Conservation (phyloP, 768 basidiomycete species). For the Galerina sulciceps region DNA sequence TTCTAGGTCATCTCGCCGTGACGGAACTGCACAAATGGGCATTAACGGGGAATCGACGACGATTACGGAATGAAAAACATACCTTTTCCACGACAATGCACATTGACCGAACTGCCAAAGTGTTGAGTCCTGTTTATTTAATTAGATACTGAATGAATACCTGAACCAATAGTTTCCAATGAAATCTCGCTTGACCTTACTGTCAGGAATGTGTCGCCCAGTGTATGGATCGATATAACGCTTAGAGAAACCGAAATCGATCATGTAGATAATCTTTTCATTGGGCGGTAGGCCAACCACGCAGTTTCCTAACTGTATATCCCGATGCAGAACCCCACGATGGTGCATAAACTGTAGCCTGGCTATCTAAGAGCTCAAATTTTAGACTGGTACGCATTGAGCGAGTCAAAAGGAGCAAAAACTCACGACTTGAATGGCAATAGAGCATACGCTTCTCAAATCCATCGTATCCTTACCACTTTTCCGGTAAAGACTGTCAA, state of each 20-base stretch:
- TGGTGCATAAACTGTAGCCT: slow-evolving; percentile 79
- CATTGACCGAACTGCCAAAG: slow-evolving; percentile 59
- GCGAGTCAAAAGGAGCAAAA: background rate
- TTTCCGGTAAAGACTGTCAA: slow-evolving; percentile 64
- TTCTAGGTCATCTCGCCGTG: slow-evolving; percentile 80
- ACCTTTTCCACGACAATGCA: slow-evolving; percentile 82
- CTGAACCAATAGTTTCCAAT: slow-evolving; percentile 88
- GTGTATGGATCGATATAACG: slow-evolving; percentile 71
- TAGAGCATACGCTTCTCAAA: slow-evolving; percentile 71
- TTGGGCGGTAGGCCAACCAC: slow-evolving; percentile 65
- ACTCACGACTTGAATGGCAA: slow-evolving; percentile 78
- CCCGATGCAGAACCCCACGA: slow-evolving; percentile 74
- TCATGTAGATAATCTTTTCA: slow-evolving; percentile 73
- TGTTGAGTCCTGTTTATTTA: slow-evolving; percentile 5
- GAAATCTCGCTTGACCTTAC: slow-evolving; percentile 69
- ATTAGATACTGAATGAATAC: slow-evolving; percentile 28
- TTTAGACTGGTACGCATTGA: background rate
- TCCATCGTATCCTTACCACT: slow-evolving; percentile 65
- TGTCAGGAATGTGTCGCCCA: slow-evolving; percentile 72
- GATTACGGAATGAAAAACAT: slow-evolving; percentile 18
- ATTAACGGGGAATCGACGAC: background rate
- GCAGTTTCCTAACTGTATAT: slow-evolving; percentile 82
- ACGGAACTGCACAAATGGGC: slow-evolving; percentile 59
- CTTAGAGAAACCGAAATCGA: slow-evolving; percentile 87
- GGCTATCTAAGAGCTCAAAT: slow-evolving; percentile 50